These are phyloP conservation scores for Aphanomyces astaci DNA, from an alignment of 352 stramenopile genomes.

Conservation along the genomic window DNA sequence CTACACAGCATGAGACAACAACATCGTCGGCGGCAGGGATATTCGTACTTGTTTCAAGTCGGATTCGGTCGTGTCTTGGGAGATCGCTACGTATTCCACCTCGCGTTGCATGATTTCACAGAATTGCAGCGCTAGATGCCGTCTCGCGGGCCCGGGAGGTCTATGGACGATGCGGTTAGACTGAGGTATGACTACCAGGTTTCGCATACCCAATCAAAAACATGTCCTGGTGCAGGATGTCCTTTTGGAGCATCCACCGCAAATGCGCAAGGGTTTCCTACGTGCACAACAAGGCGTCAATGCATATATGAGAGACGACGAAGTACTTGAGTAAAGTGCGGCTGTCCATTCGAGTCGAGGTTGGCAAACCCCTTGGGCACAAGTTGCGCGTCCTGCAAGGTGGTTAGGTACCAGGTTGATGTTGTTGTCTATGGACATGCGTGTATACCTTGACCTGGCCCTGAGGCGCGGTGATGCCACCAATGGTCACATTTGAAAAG, in stretches of 20 bases:
- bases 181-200: not conserved
- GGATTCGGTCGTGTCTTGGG: slow-evolving; percentile 90
- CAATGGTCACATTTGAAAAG: slow-evolving; percentile 6
- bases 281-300: not conserved
- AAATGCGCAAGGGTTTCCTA: slow-evolving; percentile 67
- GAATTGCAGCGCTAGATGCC: slow-evolving; percentile 73
- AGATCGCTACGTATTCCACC: slow-evolving; percentile 88
- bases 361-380: not conserved
- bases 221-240: slow-evolving; percentile 77
- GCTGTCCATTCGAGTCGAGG: not conserved
- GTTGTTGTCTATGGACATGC: too few relatives aligned
- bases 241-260: slow-evolving; percentile 84
- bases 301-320: not conserved
- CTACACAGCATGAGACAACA: slow-evolving; percentile 22
- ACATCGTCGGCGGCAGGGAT: not conserved
- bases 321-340: not conserved
- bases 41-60: slow-evolving; percentile 80
- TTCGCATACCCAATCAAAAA: slow-evolving; percentile 69
- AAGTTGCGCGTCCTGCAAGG: not conserved
- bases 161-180: slow-evolving; percentile 25
- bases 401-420: too few relatives aligned
- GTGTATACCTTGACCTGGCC: not conserved
- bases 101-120: slow-evolving; percentile 78
- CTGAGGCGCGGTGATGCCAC: not conserved
- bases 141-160: slow-evolving; percentile 60